A percentile compares a stretch with the other conserved stretches of the same genome.
phyloP scores from a whole-genome alignment of 2,329 filamentous ascomycete genomes.

The Ophiostoma sp. region DNA sequence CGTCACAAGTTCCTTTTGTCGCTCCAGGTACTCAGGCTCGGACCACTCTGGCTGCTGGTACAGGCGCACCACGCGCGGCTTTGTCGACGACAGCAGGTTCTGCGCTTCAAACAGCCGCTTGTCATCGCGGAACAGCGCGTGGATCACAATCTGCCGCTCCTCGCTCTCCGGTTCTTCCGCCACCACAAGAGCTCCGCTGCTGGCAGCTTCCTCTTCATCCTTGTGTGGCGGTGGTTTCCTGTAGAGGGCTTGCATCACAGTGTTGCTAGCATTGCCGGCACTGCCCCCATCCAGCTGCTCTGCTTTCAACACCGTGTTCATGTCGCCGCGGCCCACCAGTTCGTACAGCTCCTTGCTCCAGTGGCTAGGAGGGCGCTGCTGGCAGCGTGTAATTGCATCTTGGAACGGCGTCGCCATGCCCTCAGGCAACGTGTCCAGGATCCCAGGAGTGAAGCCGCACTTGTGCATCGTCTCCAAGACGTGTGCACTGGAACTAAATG shows the following conservation, averaged over 20 bases:
- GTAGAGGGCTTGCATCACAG: constrained; percentile 4
- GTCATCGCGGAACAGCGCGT: constrained; percentile 85
- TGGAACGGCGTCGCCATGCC: constrained; percentile 73
- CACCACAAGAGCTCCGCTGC: constrained; percentile 37
- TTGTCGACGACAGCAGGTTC: constrained; percentile 76
- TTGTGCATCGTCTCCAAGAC: constrained; percentile 69
- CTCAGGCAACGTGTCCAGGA: constrained; percentile 81
- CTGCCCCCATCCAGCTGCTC: constrained; percentile 35
- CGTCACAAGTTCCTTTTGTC: constrained; percentile 84
- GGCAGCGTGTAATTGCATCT: constrained; percentile 78
- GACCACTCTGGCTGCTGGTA: constrained; percentile 69
- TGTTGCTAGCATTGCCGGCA: constrained; percentile 7
- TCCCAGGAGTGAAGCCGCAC: constrained; percentile 58
- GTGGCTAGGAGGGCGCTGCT: constrained; percentile 69
- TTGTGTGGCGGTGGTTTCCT: constrained; percentile 33
- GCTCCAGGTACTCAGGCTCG: constrained; percentile 82
- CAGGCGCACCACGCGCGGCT: constrained; percentile 72
- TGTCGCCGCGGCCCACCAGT: constrained; percentile 75
- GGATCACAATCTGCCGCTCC: constrained; percentile 76
- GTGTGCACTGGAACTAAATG: constrained; percentile 44
- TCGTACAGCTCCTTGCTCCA: constrained; percentile 69
- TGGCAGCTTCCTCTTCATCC: constrained; percentile 46
- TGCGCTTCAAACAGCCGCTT: constrained; percentile 82
- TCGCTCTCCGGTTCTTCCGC: constrained; percentile 77
- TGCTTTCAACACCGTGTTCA: constrained; percentile 59